Evolutionary conservation across 2,329 filamentous ascomycete genomes (phyloP).

Genomic region (Fusarium pininemorale): DNA sequence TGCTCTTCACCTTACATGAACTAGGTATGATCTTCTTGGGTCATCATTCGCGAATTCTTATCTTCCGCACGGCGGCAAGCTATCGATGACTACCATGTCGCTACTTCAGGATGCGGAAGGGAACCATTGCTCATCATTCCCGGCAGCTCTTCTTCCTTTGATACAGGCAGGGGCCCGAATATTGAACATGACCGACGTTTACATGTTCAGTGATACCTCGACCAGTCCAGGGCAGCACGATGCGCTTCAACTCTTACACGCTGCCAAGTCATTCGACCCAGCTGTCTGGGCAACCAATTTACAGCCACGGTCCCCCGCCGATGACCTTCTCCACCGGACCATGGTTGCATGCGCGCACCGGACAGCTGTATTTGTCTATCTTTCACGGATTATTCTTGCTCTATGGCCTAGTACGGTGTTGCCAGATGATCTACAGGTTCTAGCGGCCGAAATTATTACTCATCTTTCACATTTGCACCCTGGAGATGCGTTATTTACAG

Average conservation of each 20-base stretch:
- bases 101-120: background rate
- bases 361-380: background rate
- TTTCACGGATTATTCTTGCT: background rate
- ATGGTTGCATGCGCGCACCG: background rate
- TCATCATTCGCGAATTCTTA: background rate
- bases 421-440: background rate
- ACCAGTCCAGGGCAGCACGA: background rate
- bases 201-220: accelerated
- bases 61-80: background rate
- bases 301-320: background rate
- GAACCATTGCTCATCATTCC: background rate
- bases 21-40: background rate
- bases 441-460: background rate
- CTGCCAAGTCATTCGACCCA: background rate
- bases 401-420: background rate
- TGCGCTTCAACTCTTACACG: background rate
- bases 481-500: background rate
- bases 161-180: background rate
- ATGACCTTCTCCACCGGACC: background rate
- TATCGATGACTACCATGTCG: background rate
- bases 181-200: background rate
- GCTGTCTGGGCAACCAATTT: background rate
- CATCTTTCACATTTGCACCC: background rate
- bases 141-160: background rate
- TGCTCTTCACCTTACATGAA: accelerated